phyloP scores from a whole-genome alignment of 2,329 filamentous ascomycete species.

The Emmonsiellopsis sp. region DNA sequence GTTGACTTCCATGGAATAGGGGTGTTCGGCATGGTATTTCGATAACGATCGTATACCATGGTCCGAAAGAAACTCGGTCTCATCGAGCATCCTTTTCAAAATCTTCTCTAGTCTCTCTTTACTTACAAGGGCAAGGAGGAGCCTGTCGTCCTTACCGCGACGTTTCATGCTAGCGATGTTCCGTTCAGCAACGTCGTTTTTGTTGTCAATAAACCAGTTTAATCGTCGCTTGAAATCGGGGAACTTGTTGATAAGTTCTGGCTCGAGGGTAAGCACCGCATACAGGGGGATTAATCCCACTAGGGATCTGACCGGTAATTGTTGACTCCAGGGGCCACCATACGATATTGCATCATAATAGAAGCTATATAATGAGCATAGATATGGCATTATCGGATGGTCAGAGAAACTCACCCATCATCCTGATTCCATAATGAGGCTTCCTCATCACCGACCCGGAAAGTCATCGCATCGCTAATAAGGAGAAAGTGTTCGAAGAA shows the following conservation, averaged over 20 bases:
- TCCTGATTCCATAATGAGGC: constrained; percentile 92
- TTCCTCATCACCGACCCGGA: constrained; percentile 61
- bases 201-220: constrained; percentile 89
- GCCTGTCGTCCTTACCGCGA: constrained; percentile 79
- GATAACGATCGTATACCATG: constrained; percentile 88
- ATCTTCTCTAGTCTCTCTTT: constrained; percentile 88
- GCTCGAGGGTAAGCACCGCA: constrained; percentile 83
- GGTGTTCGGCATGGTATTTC: constrained; percentile 81
- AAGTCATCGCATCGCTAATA: constrained; percentile 95
- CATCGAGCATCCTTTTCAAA: constrained; percentile 82
- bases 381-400: not conserved
- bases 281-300: constrained; percentile 92
- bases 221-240: constrained; percentile 88
- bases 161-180: constrained; percentile 92
- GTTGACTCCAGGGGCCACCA: constrained; percentile 86
- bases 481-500: constrained; percentile 99
- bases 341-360: constrained; percentile 98
- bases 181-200: constrained; percentile 75
- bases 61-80: constrained; percentile 83
- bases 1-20: constrained; percentile 92
- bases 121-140: constrained; percentile 82
- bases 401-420: constrained; percentile 48
- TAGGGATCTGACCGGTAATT: constrained; percentile 82
- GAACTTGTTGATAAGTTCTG: constrained; percentile 83
- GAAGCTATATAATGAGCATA: constrained; percentile 46